Evolutionary conservation across 169 alveolate species (phyloP).

Genomic region (Amoebophrya sp.): DNA sequence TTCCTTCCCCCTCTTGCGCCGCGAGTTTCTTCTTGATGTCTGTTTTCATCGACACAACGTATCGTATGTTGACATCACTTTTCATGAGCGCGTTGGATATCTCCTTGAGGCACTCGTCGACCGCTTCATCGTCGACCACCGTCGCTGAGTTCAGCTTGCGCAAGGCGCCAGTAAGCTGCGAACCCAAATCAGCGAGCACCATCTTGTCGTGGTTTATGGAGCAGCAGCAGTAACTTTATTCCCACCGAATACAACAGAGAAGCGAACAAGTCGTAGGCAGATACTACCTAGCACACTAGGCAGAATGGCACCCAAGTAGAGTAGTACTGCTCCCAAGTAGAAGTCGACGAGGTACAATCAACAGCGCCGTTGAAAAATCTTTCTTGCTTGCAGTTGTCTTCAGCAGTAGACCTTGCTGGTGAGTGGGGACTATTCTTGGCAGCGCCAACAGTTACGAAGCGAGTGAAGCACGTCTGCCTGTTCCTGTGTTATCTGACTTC

Average conservation of each 20-base stretch:
- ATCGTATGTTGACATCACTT: conserved; percentile 87
- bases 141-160: conserved; percentile 79
- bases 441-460: too few relatives aligned
- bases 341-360: too few relatives aligned
- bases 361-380: too few relatives aligned
- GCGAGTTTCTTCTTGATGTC: conserved; percentile 73
- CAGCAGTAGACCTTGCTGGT: too few relatives aligned
- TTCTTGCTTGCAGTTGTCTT: too few relatives aligned
- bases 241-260: too few relatives aligned
- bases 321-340: too few relatives aligned
- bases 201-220: conserved; percentile 52
- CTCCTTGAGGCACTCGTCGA: conserved; percentile 80
- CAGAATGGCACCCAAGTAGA: too few relatives aligned
- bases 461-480: too few relatives aligned
- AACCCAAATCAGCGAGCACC: conserved; percentile 94
- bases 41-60: conserved; percentile 77
- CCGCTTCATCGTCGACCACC: conserved; percentile 79
- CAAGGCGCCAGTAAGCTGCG: conserved; percentile 82
- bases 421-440: too few relatives aligned
- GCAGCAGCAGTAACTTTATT: neutral
- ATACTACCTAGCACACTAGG: neutral
- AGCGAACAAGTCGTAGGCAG: too few relatives aligned
- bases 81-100: conserved; percentile 81
- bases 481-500: too few relatives aligned
- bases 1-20: conserved; percentile 52